phyloP scores from a whole-genome alignment of 1,284 basidiomycete species.

The Veloporphyrellus conicus region DNA sequence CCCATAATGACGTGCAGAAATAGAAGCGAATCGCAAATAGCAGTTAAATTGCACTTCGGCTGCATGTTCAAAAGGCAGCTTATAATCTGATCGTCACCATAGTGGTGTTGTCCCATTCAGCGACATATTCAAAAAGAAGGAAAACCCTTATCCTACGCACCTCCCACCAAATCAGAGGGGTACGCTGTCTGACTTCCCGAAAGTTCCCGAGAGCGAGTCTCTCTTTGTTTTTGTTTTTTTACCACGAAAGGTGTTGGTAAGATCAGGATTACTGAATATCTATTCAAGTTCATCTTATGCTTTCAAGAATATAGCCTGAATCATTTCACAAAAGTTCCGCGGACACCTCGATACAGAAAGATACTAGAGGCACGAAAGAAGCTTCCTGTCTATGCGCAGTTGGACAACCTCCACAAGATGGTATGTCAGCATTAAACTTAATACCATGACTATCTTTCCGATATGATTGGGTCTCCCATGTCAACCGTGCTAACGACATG shows the following conservation, averaged over 20 bases:
- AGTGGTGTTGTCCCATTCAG: too few species aligned
- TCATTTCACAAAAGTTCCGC: conserved; percentile 84
- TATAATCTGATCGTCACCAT: too few species aligned
- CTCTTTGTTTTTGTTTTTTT: conserved; percentile 80
- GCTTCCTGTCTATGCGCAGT: conserved; percentile 89
- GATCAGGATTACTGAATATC: conserved; percentile 16
- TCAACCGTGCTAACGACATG: conserved; percentile 9
- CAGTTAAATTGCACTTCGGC: too few species aligned
- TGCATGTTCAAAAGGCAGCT: too few species aligned
- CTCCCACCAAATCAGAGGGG: conserved; percentile 35
- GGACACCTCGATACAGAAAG: conserved; percentile 78
- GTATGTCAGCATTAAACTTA: conserved; percentile 45
- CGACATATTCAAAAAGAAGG: conserved; percentile 26
- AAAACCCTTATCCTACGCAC: conserved; percentile 61
- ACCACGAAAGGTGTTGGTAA: conserved; percentile 72
- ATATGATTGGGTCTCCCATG: conserved; percentile 31
- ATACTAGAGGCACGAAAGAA: conserved; percentile 84
- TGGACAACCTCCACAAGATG: conserved; percentile 86
- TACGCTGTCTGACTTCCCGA: conserved; percentile 9
- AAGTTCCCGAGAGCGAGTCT: conserved; percentile 45
- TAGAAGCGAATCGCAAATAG: too few species aligned
- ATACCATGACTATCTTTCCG: too few species aligned
- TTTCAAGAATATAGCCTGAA: conserved; percentile 77
- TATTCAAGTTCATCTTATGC: neutral
- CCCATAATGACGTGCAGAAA: too few species aligned